These are phyloP conservation scores for Aspergillus bombycis DNA, from an alignment of 2,329 filamentous ascomycete genomes.

Conservation along the genomic window DNA sequence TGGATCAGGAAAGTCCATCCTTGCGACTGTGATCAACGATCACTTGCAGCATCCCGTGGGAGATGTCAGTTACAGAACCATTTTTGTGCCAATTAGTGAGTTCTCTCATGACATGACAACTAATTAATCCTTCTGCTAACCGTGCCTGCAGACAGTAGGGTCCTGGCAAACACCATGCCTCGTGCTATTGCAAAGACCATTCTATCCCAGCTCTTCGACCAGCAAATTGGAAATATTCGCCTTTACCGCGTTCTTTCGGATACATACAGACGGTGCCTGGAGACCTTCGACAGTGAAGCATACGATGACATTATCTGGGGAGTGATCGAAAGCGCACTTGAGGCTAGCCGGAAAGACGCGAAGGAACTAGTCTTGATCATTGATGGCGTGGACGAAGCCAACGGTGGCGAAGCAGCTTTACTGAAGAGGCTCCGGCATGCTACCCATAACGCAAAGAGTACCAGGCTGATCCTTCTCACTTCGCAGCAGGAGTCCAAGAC, in stretches of 20 bases:
- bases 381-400: constrained; percentile 43
- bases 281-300: constrained; percentile 25
- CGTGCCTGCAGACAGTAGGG: constrained; percentile 29
- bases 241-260: constrained; percentile 40
- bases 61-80: constrained; percentile 36
- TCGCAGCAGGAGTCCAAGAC: constrained; percentile 23
- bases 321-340: constrained; percentile 34
- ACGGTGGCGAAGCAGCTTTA: constrained; percentile 32
- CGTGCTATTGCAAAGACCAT: constrained; percentile 40
- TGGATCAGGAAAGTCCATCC: constrained; percentile 44
- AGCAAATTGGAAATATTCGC: constrained; percentile 44
- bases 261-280: constrained; percentile 31
- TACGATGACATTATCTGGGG: constrained; percentile 44
- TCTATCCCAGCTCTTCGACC: constrained; percentile 42
- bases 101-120: neutral
- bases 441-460: constrained; percentile 23
- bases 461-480: constrained; percentile 38
- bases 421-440: constrained; percentile 31
- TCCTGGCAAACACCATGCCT: constrained; percentile 35
- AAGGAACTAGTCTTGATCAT: constrained; percentile 43
- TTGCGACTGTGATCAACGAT: constrained; percentile 44
- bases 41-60: constrained; percentile 42
- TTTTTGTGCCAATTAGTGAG: constrained; percentile 43
- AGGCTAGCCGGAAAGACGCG: constrained; percentile 30
- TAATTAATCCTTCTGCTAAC: neutral